Base-by-base conservation (phyloP, 345 rosid genomes). In the Ceriops zippeliana region DNA sequence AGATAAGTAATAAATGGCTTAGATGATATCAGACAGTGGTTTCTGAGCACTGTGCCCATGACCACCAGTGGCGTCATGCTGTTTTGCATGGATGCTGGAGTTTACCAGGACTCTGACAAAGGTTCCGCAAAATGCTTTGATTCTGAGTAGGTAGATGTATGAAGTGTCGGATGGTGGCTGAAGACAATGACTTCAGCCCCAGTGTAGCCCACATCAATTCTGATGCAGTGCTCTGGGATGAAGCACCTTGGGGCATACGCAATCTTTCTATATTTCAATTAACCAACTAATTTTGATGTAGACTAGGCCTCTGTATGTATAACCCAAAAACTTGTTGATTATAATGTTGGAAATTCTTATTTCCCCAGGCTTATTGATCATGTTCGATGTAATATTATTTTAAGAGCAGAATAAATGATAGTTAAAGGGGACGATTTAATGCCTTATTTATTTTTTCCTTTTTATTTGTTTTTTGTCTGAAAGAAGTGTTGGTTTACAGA, bases 1-100 rank as follows among this genome's bases (percentile, higher is more conserved):
- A 17, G 97, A 91, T 71, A 74, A 72, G 62, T 61, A 67, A 69
- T 15, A 10, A 49, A 70, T 59, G 61, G 63, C 26, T 32, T 20
- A 28, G 22, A 2, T 35, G 8, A 32, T 19, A 31, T 60, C 51
- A 46, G 35, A 19, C 24, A 5, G 28, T 20, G 6, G 57, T 59
- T n/a, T 30, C 31, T 62, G 58, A 31, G 47, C 37, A 7, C 37
- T 0, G 37, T 42, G 30, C 59, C 59, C 0, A 20, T 31, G 32
- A 58, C 31, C 51, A 2, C 46, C 57, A 57, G 21, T 35, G 16
- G 42, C 66, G 28, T 26, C 61, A 28, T 49, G 65, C 62, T 17
- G 56, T 42, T 6, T 26, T 64, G 77, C 52, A 42, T 63, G 75
- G 61, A 62, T 31, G 10, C 60, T 38, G 34, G 32, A 57, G 65